phyloP scores from a whole-genome alignment of 202 grass and related monocot species.

The Eragrostis tef region DNA sequence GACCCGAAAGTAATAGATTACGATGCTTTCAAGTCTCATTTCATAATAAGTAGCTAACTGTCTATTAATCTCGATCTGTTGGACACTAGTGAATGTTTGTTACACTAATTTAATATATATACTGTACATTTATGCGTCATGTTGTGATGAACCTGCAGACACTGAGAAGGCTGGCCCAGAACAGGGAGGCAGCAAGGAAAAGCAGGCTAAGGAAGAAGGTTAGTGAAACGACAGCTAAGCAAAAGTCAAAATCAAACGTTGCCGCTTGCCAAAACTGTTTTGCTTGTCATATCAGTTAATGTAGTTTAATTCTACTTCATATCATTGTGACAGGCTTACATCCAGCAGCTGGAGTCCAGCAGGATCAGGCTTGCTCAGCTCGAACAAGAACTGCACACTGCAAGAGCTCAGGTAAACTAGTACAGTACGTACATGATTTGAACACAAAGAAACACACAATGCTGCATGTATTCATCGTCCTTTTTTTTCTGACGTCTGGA shows the following conservation, averaged over 20 bases:
- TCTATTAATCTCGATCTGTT: too few species aligned
- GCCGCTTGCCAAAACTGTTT: not conserved
- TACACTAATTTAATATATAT: not conserved
- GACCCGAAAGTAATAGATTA: constrained; percentile 74
- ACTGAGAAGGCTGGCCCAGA: constrained; percentile 91
- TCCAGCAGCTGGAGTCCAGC: constrained; percentile 89
- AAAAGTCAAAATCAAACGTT: not conserved
- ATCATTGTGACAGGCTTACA: constrained; percentile 66
- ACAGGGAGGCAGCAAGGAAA: constrained; percentile 93
- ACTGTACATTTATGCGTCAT: not conserved
- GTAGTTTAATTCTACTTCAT: not conserved
- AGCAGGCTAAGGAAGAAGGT: constrained; percentile 98
- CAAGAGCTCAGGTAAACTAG: constrained; percentile 64
- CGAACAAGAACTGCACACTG: constrained; percentile 79
- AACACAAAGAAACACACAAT: not conserved
- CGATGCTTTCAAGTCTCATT: not conserved
- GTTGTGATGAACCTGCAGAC: constrained; percentile 54
- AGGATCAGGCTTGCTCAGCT: constrained; percentile 87
- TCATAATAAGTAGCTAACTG: not conserved
- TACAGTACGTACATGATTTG: not conserved
- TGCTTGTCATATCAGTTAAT: not conserved
- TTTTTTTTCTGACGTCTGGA: not conserved
- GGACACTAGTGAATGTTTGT: not conserved
- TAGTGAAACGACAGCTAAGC: constrained; percentile 24
- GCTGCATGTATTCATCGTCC: not conserved